These are phyloP conservation scores for Fusarium humuli DNA, from an alignment of 2,329 filamentous ascomycete genomes.

Conservation along the genomic window DNA sequence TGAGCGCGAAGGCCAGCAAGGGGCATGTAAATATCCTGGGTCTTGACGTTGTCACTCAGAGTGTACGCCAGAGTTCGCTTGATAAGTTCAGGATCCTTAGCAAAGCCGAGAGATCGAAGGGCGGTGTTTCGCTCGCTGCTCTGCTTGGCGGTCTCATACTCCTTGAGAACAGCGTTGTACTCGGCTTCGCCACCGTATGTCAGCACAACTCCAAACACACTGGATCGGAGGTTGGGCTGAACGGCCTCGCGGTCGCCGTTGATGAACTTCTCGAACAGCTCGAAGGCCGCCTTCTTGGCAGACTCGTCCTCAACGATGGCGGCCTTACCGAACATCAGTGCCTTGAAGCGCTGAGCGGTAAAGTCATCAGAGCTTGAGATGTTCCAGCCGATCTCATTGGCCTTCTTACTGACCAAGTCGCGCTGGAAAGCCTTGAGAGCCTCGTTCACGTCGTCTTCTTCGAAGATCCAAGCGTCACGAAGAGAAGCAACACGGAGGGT, in stretches of 20 bases:
- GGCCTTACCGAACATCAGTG: constrained; percentile 85
- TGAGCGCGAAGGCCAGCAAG: constrained; percentile 82
- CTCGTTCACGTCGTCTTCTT: constrained; percentile 77
- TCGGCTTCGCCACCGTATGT: constrained; percentile 80
- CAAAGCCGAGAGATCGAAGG: constrained; percentile 83
- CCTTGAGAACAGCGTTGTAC: constrained; percentile 46
- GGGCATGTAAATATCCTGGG: constrained; percentile 93
- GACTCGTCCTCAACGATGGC: constrained; percentile 83
- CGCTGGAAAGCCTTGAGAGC: constrained; percentile 87
- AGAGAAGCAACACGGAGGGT: constrained; percentile 81
- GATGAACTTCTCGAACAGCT: constrained; percentile 90
- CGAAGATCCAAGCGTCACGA: constrained; percentile 82
- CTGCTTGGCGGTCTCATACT: constrained; percentile 66
- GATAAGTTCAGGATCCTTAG: constrained; percentile 82
- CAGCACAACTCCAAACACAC: constrained; percentile 86
- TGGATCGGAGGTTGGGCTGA: constrained; percentile 89
- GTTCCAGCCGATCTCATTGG: constrained; percentile 88
- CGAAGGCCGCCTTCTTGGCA: constrained; percentile 82
- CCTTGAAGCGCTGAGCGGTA: constrained; percentile 94
- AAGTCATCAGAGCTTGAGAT: constrained; percentile 89
- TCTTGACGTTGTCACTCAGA: constrained; percentile 85
- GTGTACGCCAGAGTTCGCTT: constrained; percentile 81
- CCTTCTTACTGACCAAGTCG: constrained; percentile 79
- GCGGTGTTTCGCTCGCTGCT: constrained; percentile 91
- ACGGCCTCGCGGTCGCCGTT: constrained; percentile 83